Percentiles rank a stretch among this genome's conserved stretches.
phyloP scores from a whole-genome alignment of 441 rosid species.

The Melianthus villosus region DNA sequence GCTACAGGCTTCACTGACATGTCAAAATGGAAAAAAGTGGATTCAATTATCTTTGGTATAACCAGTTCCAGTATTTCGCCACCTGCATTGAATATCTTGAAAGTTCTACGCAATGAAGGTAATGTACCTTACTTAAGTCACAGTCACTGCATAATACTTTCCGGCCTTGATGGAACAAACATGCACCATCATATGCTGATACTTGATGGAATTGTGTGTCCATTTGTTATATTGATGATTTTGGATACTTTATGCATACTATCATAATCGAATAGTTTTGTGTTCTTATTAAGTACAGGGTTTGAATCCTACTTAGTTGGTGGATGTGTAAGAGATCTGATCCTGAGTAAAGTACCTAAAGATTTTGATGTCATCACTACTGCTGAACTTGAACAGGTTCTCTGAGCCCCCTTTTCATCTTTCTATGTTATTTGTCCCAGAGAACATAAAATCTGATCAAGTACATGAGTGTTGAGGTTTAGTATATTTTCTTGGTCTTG shows the following conservation, averaged over 20 bases:
- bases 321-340: slow-evolving; percentile 82
- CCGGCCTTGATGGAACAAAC: no score
- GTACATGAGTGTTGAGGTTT: slow-evolving; percentile 48
- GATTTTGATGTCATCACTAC: slow-evolving; percentile 73
- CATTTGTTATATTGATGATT: no score
- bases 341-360: slow-evolving; percentile 51
- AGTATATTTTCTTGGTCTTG: slow-evolving; percentile 45
- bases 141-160: no score
- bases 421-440: not conserved
- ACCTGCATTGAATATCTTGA: not conserved
- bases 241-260: no score
- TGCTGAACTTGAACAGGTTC: slow-evolving; percentile 66
- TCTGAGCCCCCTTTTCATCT: not conserved
- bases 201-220: no score
- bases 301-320: slow-evolving; percentile 73
- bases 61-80: not conserved
- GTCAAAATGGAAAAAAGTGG: not conserved
- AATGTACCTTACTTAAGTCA: no score
- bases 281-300: no score
- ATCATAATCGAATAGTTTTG: no score
- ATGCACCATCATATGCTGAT: no score
- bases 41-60: not conserved
- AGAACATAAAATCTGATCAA: no score
- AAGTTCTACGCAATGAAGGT: not conserved
- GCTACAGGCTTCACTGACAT: not conserved